Evolutionary conservation across 1,284 basidiomycete species (phyloP), one percentile per base, ranked within the genome.

Genomic region (Phenoliferia sp.): DNA sequence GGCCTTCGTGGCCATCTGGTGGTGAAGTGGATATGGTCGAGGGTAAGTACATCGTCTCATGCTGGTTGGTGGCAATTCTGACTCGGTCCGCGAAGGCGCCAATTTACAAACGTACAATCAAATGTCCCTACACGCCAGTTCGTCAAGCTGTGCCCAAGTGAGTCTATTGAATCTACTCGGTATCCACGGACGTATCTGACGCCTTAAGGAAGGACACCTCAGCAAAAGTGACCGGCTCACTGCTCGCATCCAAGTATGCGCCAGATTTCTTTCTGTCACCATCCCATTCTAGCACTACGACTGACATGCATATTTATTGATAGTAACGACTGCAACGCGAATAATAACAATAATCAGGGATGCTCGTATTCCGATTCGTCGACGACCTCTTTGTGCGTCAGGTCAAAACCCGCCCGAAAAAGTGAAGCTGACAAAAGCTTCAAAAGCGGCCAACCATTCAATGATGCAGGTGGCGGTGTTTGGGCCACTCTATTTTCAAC

Each of bases 251-350:
- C 12, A 70, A 67, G 68, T 66, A 32, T 39, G 67, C 33, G 17
- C 22, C 48, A 26, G 5, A 7, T 22, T 52, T 26, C 5, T n/a
- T n/a, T n/a, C n/a, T n/a, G n/a, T 52, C 54, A 7, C 22, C 33
- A 31, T n/a, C 2, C 33, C 32, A 28, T 19, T 12, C 39, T 29
- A 15, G 12, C 33, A 3, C 44, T 3, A 3, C 34, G 29, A 15
- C 58, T 2, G 33, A n/a, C 2, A 26, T 15, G 3, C n/a, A 26
- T 3, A 19, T 28, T 44, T 19, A 17, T n/a, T 2, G 17, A 1
- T 61, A 65, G 62, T n/a, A 32, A 62, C 28, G 61, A 65, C 35
- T 70, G 69, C 34, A 67, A 66, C 61, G 64, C 63, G 2, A 61
- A 67, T 31, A 28, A 36, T 16, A 62, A 70, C 28, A 57, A 54